Conservation (phyloP, 805 yeast genomes). For the Nakazawaea holstii region DNA sequence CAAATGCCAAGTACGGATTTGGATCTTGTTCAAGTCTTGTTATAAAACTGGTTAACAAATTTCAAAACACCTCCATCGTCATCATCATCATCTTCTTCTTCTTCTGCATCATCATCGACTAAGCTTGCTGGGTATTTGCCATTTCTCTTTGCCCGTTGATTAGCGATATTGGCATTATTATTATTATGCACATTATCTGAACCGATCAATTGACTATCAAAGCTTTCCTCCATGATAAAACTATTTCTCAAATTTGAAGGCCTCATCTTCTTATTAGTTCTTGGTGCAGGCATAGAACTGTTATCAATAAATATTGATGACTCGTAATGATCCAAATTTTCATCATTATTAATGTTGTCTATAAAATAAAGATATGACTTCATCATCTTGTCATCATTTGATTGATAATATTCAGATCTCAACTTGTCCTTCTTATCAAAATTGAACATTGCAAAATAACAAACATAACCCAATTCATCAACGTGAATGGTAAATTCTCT, state of each 20-base stretch:
- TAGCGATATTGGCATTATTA: slow-evolving; percentile 12
- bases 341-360: slow-evolving; percentile 31
- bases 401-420: slow-evolving; percentile 35
- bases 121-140: neutral
- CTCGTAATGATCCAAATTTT: slow-evolving; percentile 8
- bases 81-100: slow-evolving; percentile 25
- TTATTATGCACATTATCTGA: neutral
- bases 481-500: slow-evolving; percentile 86
- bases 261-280: slow-evolving; percentile 15
- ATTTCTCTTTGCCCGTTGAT: too few species aligned
- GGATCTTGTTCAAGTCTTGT: slow-evolving; percentile 13
- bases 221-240: slow-evolving; percentile 37
- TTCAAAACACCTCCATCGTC: slow-evolving; percentile 62
- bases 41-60: slow-evolving; percentile 75
- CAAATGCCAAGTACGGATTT: neutral
- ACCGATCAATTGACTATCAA: slow-evolving; percentile 29
- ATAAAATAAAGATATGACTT: slow-evolving; percentile 83
- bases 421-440: slow-evolving; percentile 41
- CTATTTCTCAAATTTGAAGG: slow-evolving; percentile 23
- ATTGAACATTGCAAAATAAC: slow-evolving; percentile 90
- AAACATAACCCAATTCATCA: slow-evolving; percentile 92
- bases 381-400: slow-evolving; percentile 83
- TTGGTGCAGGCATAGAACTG: slow-evolving; percentile 21
- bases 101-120: slow-evolving; percentile 26
- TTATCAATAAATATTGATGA: slow-evolving; percentile 13